Evolutionary conservation across 345 rosid genomes (phyloP), one percentile per base, ranked within the genome.

Genomic region (Lepidium africanum): DNA sequence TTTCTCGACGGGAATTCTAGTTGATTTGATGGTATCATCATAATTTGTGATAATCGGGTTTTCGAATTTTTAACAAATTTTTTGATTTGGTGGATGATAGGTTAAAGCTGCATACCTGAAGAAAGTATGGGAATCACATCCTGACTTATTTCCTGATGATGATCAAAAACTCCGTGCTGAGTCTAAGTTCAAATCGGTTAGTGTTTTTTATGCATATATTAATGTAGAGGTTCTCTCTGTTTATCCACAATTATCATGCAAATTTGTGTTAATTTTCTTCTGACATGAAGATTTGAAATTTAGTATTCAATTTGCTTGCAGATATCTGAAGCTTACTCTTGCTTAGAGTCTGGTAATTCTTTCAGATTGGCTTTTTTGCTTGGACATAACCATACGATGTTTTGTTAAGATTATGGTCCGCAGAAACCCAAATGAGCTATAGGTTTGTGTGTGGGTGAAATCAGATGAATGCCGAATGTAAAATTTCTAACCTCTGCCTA

Each of bases 61-160:
- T 60, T 27, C 33, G 47, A 23, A 59, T 69, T 48, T 40, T 8
- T 30, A 2, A 4, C 6, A 27, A 27, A 0, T 27, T 30, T 3
- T 7, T 10, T 25, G 14, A 55, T 53, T 27, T 45, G 48, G 30
- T 35, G 3, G 35, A 32, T 40, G 30, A 60, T 68, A 92, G 97
- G 84, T 93, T 53, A 88, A 87, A 79, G 97, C 81, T 59, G 96
- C 98, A 59, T 90, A 84, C 72, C 82, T 70, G 79, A 88, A 79
- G 79, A 90, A 84, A 80, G 96, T 87, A 63, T 88, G 92, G 91
- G 90, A 90, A 41, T 86, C 85, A 13, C 97, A 90, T 72, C 98
- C 97, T 65, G 98, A 93, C 74, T 84, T 80, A 37, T 88, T 93
- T 71, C 94, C 98, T 0, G 54, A 67, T 65, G 54, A 67, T 65